A percentile compares a stretch with the other conserved stretches of the same genome.
phyloP scores from a whole-genome alignment of 1,284 basidiomycete species.

The Pseudomicrostroma phylloplanum region DNA sequence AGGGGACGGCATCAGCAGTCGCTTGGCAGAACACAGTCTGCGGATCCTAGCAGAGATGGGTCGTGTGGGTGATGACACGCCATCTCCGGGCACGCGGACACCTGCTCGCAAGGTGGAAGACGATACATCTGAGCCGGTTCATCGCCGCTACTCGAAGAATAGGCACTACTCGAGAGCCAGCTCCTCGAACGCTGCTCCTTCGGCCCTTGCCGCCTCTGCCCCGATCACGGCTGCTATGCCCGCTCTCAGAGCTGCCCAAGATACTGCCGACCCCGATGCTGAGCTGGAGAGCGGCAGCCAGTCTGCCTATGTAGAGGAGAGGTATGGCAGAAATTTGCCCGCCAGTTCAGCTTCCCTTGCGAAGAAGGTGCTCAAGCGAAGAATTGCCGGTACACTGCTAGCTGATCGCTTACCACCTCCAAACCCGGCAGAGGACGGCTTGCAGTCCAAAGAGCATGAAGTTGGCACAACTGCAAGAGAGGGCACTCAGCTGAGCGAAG shows the following conservation, averaged over 20 bases:
- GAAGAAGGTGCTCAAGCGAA: constrained; percentile 75
- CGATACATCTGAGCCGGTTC: background rate
- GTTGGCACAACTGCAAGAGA: constrained; percentile 21
- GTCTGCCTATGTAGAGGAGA: constrained; percentile 71
- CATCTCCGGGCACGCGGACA: no score
- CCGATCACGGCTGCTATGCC: background rate
- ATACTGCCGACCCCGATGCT: constrained; percentile 13
- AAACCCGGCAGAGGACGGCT: background rate
- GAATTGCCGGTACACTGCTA: constrained; percentile 76
- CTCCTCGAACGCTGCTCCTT: background rate
- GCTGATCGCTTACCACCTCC: constrained; percentile 19
- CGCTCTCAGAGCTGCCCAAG: background rate
- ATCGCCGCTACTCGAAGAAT: constrained; percentile 18
- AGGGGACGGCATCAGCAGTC: constrained; percentile 80
- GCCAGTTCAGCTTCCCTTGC: constrained; percentile 66
- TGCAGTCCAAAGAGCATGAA: background rate
- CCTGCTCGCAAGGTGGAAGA: background rate
- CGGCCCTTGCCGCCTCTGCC: background rate
- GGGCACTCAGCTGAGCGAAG: constrained; percentile 55
- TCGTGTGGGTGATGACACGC: background rate
- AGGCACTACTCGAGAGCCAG: constrained; percentile 23
- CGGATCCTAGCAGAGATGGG: constrained; percentile 30
- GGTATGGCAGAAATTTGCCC: constrained; percentile 88
- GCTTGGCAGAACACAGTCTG: constrained; percentile 76
- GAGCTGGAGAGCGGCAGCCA: constrained; percentile 51